Evolutionary conservation across 1,284 basidiomycete species (phyloP), one percentile per base, ranked within the genome.

Genomic region (Ustilago hordei): DNA sequence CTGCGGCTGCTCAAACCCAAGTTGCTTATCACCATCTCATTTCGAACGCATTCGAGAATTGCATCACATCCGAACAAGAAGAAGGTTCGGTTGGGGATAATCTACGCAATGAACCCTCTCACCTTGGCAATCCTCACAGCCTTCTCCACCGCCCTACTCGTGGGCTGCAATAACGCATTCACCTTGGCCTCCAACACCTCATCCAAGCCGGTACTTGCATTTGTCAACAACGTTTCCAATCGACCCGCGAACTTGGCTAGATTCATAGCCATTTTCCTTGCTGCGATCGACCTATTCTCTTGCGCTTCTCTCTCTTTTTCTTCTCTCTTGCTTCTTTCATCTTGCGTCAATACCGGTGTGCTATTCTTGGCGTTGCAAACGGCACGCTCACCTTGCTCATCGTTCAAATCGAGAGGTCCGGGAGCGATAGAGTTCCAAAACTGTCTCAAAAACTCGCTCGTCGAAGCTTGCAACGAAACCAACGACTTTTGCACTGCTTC

Each of bases 381-480:
- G 2, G 19, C 45, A 1, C 8, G 31, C 2, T 17, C 34, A 4
- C 43, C 55, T n/a, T 38, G 28, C 4, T 23, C n/a, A 17, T 57
- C 50, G 23, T 11, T 7, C 7, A 11, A 17, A 0, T 75, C 72
- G 15, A 50, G 50, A 3, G 68, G 47, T 3, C 60, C 38, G 1
- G 95, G 95, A 64, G 95, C 92, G 57, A 94, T 90, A 0, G 94
- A 90, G 11, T 92, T 90, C 95, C 95, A 99, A 84, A 95, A 98
- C 84, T 98, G 96, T 11, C 96, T 91, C 11, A 99, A 89, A 85
- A 98, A 98, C 86, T 99, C 96, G 78, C 94, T 95, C 2, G 95
- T 92, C 1, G 95, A 92, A 0, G 94, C 95, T 83, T 98, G 95
- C 80, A 93, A 93, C 0, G 93, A 93, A 9, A 91, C 91, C 89